Conservation (phyloP, 371 early-diverging fungal genomes). For the Coemansia sp. region DNA sequence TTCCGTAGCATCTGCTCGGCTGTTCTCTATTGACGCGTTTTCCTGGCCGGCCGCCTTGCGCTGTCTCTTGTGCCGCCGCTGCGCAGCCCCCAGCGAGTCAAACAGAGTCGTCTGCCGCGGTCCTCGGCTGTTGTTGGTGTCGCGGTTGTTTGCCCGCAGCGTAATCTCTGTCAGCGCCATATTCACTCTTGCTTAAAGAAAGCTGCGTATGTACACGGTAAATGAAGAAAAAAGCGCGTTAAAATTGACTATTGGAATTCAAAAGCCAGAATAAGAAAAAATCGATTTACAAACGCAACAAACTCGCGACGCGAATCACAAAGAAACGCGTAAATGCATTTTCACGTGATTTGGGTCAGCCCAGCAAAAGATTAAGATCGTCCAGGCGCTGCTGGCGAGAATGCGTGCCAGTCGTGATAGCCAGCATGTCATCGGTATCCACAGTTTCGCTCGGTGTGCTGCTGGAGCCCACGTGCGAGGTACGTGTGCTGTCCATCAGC, state of each 20-base stretch:
- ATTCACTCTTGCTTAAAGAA: not conserved
- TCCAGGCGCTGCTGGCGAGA: constrained; percentile 50
- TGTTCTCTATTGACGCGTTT: not conserved
- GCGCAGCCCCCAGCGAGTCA: constrained; percentile 30
- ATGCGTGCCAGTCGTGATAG: constrained; percentile 33
- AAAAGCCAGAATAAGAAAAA: not conserved
- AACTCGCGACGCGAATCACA: not conserved
- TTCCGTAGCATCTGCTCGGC: not conserved
- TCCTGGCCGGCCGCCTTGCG: constrained; percentile 18
- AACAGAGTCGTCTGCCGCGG: constrained; percentile 35
- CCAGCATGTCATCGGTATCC: constrained; percentile 18
- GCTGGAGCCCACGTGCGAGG: not conserved
- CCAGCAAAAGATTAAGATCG: constrained; percentile 38
- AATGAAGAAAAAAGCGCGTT: not conserved
- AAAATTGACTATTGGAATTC: not conserved
- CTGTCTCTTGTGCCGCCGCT: constrained; percentile 31
- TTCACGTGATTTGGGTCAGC: constrained; percentile 5
- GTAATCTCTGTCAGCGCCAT: constrained; percentile 44
- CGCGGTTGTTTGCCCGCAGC: constrained; percentile 27
- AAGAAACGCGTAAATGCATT: constrained; percentile 1
- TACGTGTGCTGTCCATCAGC: constrained; percentile 50
- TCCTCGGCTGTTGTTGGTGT: not conserved
- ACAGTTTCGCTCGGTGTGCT: not conserved
- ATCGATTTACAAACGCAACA: not conserved
- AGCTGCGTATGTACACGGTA: not conserved